Base-by-base conservation (phyloP, 331 rosid genomes). In the Malus hybrid region DNA sequence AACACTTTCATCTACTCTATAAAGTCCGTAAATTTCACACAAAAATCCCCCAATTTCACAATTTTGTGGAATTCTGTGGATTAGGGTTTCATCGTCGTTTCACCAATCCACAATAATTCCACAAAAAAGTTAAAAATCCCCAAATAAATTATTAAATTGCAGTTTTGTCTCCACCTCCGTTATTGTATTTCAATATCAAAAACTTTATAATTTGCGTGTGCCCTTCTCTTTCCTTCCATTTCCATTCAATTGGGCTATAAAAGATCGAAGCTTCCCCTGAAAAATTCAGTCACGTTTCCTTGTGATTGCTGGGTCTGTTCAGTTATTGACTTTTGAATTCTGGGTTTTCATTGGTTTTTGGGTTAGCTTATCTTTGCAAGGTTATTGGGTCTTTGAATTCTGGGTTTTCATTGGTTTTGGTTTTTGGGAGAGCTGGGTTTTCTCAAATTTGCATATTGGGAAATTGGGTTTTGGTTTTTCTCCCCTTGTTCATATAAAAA, bases 261-360 rank as follows among this genome's bases (percentile, higher is more conserved):
- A 89, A 50, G 77, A 81, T 70, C 18, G 67, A 75, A 57, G 57
- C 64, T 55, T 68, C 60, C 56, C 75, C 84, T 7, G 20, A 52
- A 31, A 10, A 63, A 5, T 57, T 27, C 54, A 34, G 50, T 55
- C 56, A 19, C 50, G 62, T 66, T 48, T 65, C 32, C 5, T 36
- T 36, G 44, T 36, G 44, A 36, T 36, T 36, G 2, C 44, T 36
- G 44, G 44, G 44, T 36, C 63, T 50, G n/a, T 69, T 75, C 5
- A 16, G 24, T 36, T 42, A 39, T 74, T 65, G 44, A 68, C 7
- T 78, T 36, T 62, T 46, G 70, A 60, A 33, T 60, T 67, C 75
- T 29, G 65, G 68, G 28, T 65, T 72, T 66, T 32, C 9, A 44
- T 80, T 71, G 61, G 67, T 15, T 46, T 46, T 73, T 29, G 36